Evolutionary conservation across 257 asterid species (phyloP), one percentile per base, ranked within the genome.

Genomic region (Coffea eugenioides): DNA sequence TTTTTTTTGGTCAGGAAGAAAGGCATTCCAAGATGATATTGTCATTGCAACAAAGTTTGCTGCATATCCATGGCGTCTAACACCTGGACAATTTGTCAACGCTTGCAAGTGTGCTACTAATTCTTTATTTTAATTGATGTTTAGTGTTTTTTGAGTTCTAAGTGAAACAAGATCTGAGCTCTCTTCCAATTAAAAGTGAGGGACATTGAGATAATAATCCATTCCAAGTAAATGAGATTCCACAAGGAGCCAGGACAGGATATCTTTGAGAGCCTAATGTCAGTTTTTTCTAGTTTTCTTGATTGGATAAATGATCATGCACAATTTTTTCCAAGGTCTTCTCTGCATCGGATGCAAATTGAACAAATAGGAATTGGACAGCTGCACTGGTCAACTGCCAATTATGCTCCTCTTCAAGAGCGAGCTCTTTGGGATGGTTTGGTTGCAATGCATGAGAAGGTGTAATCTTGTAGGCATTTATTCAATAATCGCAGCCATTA

Each of bases 401-500:
- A 95, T 77, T 95, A 95, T 76, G 97, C 98, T 57, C 98, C 99
- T 78, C 89, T 90, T 52, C 98, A 95, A 74, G 99, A 95, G 78
- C 89, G 90, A 69, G 99, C 96, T 74, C 96, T 95, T 80, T 95
- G 99, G 99, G 97, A 93, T 88, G 99, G 99, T 84, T 90, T 95
- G 90, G 97, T 91, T 87, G 99, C 99, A 90, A 95, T 95, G 98
- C 90, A 95, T 75, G 98, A 95, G 79, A 88, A 95, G 99, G 99
- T 95, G 43, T 80, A 73, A 82, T 80, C 72, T 78, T 77, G 62
- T 80, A 39, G 36, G 69, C 36, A 73, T 71, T 71, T 62, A 16
- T 48, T 72, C 73, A 49, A 74, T 14, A 43, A 72, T 45, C 46
- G 27, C 21, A 23, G 48, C 43, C 72, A 68, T 41, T 43, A 23